Evolutionary conservation across 139 green algal species (phyloP).

Genomic region (Micromonas commoda): DNA sequence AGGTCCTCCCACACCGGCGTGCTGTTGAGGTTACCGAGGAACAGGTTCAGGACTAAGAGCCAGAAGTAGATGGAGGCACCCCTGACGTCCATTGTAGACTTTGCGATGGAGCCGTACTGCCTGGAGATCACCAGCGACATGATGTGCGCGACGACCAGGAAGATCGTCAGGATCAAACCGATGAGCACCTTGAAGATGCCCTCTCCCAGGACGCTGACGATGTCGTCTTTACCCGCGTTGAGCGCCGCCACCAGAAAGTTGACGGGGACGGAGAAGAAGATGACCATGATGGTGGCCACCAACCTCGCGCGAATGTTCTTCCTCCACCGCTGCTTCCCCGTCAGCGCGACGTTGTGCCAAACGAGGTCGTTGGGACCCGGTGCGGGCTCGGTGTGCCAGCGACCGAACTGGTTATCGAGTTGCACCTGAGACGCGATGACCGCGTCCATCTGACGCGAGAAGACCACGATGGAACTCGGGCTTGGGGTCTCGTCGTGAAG

Average conservation of each 20-base stretch:
- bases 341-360: slow-evolving; percentile 17
- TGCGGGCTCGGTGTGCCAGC: neutral
- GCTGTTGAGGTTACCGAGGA: slow-evolving; percentile 16
- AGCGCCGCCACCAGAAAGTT: neutral
- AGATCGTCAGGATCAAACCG: slow-evolving; percentile 11
- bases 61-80: slow-evolving; percentile 27
- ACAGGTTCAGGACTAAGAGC: slow-evolving; percentile 11
- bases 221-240: neutral
- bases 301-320: neutral
- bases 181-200: neutral
- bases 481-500: neutral
- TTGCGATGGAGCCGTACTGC: neutral
- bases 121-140: neutral
- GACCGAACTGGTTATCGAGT: neutral
- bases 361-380: slow-evolving; percentile 16
- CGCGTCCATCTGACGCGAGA: slow-evolving; percentile 2
- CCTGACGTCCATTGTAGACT: neutral
- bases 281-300: neutral
- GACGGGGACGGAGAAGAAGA: slow-evolving; percentile 21
- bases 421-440: neutral
- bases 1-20: slow-evolving; percentile 7
- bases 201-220: slow-evolving; percentile 8
- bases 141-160: slow-evolving; percentile 21
- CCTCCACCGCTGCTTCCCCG: neutral
- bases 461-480: slow-evolving; percentile 5